A percentile compares a stretch with the other conserved stretches of the same genome.
phyloP scores from a whole-genome alignment of 305 asterid genomes.

The Fraxinus paxiana region DNA sequence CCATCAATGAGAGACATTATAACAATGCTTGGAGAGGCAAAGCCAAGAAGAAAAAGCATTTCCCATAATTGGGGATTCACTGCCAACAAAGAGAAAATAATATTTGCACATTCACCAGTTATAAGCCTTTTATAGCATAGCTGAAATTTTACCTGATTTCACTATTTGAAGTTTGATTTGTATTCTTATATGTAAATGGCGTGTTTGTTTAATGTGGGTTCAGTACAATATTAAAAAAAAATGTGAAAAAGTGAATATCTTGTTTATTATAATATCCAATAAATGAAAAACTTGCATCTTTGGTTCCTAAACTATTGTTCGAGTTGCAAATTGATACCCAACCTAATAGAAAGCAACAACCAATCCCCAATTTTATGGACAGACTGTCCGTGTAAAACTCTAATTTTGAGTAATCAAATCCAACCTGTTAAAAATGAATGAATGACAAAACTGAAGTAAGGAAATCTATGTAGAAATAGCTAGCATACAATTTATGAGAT shows the following conservation, averaged over 20 bases:
- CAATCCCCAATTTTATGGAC: neutral
- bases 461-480: neutral
- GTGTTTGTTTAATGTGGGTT: neutral
- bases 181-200: slow-evolving; percentile 1
- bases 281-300: neutral
- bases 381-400: neutral
- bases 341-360: neutral
- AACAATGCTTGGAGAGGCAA: slow-evolving; percentile 83
- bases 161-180: slow-evolving; percentile 28
- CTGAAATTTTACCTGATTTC: slow-evolving; percentile 19
- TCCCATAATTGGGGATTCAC: slow-evolving; percentile 56
- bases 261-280: neutral
- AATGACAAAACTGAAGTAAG: neutral
- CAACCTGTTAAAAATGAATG: neutral
- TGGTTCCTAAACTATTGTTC: neutral
- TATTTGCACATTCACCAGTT: slow-evolving; percentile 77
- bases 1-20: slow-evolving; percentile 75
- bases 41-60: slow-evolving; percentile 72
- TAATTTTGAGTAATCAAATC: neutral
- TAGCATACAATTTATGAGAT: neutral
- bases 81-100: slow-evolving; percentile 52
- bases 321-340: neutral
- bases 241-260: neutral
- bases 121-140: slow-evolving; percentile 50
- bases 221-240: neutral